These are phyloP conservation scores for Ustilago lituana DNA, from an alignment of 1,284 basidiomycete genomes.

Conservation along the genomic window DNA sequence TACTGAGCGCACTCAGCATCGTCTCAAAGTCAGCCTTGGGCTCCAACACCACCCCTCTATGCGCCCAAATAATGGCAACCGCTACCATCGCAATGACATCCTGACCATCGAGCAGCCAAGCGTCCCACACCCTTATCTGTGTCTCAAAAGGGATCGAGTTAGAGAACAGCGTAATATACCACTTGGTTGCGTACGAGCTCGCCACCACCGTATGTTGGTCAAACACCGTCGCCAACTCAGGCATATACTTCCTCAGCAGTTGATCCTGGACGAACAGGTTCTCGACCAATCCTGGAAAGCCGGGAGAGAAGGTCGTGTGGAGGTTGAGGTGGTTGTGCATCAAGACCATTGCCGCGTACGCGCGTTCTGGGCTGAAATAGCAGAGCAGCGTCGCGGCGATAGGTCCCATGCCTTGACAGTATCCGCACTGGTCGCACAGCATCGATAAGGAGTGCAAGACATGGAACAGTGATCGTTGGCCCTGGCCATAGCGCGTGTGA, in stretches of 20 bases:
- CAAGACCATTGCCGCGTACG: constrained; percentile 82
- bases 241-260: constrained; percentile 84
- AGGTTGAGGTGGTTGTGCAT: constrained; percentile 80
- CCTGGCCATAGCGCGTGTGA: constrained; percentile 92
- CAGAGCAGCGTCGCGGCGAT: constrained; percentile 93
- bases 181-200: constrained; percentile 95
- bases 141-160: constrained; percentile 96
- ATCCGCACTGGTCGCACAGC: constrained; percentile 85
- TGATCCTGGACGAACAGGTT: constrained; percentile 92
- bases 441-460: constrained; percentile 92
- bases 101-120: constrained; percentile 85
- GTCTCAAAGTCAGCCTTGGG: constrained; percentile 47
- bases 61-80: constrained; percentile 87
- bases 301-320: constrained; percentile 89
- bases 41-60: constrained; percentile 67
- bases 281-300: constrained; percentile 94
- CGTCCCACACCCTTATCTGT: constrained; percentile 94
- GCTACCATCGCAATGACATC: constrained; percentile 87
- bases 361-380: constrained; percentile 77
- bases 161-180: constrained; percentile 93
- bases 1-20: constrained; percentile 50
- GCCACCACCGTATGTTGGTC: constrained; percentile 81
- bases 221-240: constrained; percentile 84
- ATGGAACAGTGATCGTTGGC: constrained; percentile 75
- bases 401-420: constrained; percentile 99